These are phyloP conservation scores for Fusarium siculi DNA, from an alignment of 2,329 filamentous ascomycete genomes.

Conservation along the genomic window DNA sequence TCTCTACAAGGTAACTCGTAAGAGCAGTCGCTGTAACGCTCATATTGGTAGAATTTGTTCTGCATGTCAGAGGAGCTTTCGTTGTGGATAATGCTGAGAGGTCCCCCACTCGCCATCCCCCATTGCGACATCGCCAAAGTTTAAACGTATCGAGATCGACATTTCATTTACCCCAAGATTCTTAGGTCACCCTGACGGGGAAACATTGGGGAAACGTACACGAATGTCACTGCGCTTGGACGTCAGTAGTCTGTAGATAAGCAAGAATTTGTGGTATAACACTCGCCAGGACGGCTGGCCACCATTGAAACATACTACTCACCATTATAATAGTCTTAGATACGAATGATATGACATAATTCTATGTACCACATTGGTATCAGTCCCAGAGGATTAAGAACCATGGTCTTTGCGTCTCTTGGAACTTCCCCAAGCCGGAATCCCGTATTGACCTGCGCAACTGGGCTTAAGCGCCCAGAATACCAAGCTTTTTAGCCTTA, in stretches of 20 bases:
- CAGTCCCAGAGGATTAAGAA: background rate
- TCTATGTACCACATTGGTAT: no score
- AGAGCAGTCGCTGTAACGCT: background rate
- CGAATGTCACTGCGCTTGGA: background rate
- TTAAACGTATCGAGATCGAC: background rate
- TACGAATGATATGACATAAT: accelerated
- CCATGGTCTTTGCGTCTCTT: background rate
- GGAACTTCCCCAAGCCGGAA: background rate
- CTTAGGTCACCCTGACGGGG: background rate
- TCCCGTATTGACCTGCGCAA: background rate
- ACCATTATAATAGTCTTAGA: background rate
- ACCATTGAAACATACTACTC: accelerated
- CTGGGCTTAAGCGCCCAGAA: background rate
- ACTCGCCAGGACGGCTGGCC: accelerated
- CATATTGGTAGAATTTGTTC: no score
- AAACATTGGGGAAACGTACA: background rate
- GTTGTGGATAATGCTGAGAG: background rate
- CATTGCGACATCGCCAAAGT: background rate
- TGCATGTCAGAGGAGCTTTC: background rate
- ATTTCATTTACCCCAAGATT: background rate
- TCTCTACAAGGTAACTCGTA: background rate
- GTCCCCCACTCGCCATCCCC: background rate
- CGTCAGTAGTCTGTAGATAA: background rate
- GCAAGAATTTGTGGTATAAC: no score
- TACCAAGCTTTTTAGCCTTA: background rate